phyloP scores from a whole-genome alignment of 2,329 filamentous ascomycete genomes.

The Fusarium neocosmosporiellum region DNA sequence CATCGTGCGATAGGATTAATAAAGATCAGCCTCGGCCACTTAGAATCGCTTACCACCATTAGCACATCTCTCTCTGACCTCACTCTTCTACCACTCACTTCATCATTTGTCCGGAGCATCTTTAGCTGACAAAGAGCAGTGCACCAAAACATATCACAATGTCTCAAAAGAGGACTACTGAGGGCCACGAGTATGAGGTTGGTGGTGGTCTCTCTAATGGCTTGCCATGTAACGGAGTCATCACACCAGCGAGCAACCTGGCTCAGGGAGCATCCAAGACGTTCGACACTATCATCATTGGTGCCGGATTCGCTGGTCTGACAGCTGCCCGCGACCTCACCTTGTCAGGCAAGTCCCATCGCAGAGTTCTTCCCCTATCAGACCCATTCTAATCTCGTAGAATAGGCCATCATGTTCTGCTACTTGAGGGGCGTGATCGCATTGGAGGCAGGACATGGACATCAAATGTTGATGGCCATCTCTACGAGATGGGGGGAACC shows the following conservation, averaged over 20 bases:
- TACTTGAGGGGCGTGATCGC: neutral
- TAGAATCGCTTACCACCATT: neutral
- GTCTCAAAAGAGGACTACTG: neutral
- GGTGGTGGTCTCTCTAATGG: neutral
- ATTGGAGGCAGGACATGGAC: neutral
- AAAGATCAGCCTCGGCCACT: neutral
- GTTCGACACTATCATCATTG: neutral
- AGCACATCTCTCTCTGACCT: neutral
- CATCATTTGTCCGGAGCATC: neutral
- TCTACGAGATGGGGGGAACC: neutral
- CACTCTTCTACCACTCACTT: neutral
- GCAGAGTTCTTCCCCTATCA: rapidly evolving
- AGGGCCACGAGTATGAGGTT: neutral
- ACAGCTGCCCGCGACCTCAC: neutral
- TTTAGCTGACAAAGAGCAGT: neutral
- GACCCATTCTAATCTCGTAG: neutral
- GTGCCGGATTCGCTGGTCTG: neutral
- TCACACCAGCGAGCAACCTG: neutral
- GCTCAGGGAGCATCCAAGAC: neutral
- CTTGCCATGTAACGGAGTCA: neutral
- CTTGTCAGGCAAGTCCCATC: neutral
- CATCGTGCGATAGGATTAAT: neutral
- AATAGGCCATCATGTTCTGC: neutral
- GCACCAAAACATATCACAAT: neutral
- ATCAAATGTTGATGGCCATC: neutral